Evolutionary conservation across 345 rosid species (phyloP).

Genomic region (Eucalyptus cloeziana): DNA sequence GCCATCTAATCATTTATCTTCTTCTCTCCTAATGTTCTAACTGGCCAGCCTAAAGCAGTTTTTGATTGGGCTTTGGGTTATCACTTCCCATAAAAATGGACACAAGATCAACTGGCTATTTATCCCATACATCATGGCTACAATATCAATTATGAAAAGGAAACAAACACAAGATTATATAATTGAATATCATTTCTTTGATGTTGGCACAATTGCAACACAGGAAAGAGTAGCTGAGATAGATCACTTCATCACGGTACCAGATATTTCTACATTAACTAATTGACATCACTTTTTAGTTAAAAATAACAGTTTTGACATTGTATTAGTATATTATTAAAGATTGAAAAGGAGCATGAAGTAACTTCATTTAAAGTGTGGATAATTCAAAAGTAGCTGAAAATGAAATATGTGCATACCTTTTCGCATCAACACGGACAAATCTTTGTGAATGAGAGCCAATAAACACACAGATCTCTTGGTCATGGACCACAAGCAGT

Average conservation of each 20-base stretch:
- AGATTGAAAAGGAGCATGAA: neutral
- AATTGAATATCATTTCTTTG: neutral
- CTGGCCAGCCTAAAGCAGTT: neutral
- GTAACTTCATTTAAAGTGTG: neutral
- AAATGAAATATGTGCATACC: slow-evolving; percentile 23
- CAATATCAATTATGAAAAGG: neutral
- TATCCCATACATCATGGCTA: neutral
- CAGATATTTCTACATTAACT: neutral
- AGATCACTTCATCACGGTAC: neutral
- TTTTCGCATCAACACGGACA: slow-evolving; percentile 52
- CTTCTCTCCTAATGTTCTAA: neutral
- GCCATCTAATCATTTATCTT: neutral
- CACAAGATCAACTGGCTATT: neutral
- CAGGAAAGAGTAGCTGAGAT: neutral
- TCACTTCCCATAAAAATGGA: neutral
- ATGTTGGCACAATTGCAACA: neutral
- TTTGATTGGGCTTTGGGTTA: neutral
- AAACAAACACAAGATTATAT: neutral
- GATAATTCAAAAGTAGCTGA: neutral
- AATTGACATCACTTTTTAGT: neutral
- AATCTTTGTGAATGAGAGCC: slow-evolving; percentile 87
- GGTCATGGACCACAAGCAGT: slow-evolving; percentile 44
- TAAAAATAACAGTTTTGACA: neutral
- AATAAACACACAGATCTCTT: slow-evolving; percentile 57
- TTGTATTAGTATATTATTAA: neutral